Percentiles rank a stretch among this genome's conserved stretches.
Conservation (phyloP, 2,329 filamentous ascomycete genomes). For the Phialemoniopsis sp. region DNA sequence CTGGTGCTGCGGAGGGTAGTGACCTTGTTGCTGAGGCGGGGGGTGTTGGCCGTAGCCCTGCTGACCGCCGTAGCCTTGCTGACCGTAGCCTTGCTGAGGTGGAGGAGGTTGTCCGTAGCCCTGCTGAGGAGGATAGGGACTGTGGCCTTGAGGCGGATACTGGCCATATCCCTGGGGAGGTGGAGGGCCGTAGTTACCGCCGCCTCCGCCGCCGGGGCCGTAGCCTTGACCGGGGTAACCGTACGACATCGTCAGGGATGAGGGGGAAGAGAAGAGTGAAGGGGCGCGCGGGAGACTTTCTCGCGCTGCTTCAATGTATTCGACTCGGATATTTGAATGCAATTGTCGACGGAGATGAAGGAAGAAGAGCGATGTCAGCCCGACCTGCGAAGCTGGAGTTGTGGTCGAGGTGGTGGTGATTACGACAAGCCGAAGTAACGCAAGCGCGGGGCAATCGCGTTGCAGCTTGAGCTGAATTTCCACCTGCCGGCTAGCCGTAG, state of each 20-base stretch:
- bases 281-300: not conserved
- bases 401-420: no score
- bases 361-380: no score
- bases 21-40: slow-evolving; percentile 5
- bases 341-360: no score
- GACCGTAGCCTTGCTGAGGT: slow-evolving; percentile 7
- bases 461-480: no score
- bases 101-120: slow-evolving; percentile 6
- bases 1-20: slow-evolving; percentile 4
- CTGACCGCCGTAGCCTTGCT: slow-evolving; percentile 2
- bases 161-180: slow-evolving; percentile 3
- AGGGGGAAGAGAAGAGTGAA: not conserved
- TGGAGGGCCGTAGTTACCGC: slow-evolving; percentile 7
- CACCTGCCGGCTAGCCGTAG: no score
- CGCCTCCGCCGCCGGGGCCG: slow-evolving; percentile 12
- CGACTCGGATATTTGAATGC: no score
- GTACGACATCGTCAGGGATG: not conserved
- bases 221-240: slow-evolving; percentile 18
- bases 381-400: no score
- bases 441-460: no score
- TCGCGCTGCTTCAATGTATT: not conserved
- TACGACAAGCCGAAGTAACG: no score
- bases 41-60: slow-evolving; percentile 4
- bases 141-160: slow-evolving; percentile 6
- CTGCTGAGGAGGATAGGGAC: slow-evolving; percentile 11